Conservation (phyloP, 208 protist genomes). For the Trypanosoma conorhini region DNA sequence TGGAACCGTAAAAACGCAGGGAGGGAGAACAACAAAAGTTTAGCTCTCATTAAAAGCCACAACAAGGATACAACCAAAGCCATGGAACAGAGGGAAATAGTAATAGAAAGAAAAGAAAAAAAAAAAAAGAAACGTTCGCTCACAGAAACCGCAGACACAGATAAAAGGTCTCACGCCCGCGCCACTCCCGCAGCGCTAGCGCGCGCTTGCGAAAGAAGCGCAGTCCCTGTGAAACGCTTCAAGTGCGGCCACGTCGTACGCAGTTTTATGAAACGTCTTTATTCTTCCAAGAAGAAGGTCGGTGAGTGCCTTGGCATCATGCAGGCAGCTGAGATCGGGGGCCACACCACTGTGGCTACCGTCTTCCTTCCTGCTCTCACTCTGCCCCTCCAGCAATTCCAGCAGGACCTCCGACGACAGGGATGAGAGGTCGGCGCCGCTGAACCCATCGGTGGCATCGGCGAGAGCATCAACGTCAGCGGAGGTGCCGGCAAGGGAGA, state of each 20-base stretch:
- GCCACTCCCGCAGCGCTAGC: background rate
- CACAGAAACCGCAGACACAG: constrained; percentile 7
- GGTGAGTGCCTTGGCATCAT: constrained; percentile 39
- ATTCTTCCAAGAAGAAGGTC: constrained; percentile 38
- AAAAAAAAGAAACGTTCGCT: constrained; percentile 11
- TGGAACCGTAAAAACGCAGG: too few species aligned
- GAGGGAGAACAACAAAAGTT: too few species aligned
- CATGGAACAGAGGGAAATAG: constrained; percentile 4
- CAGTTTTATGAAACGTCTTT: constrained; percentile 44
- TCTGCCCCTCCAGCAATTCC: constrained; percentile 35
- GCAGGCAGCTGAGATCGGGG: constrained; percentile 21
- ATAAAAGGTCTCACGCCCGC: background rate
- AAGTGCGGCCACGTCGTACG: constrained; percentile 52
- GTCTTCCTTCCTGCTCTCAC: background rate
- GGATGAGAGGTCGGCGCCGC: constrained; percentile 76
- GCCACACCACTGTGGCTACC: background rate
- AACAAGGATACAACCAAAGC: background rate
- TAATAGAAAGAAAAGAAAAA: constrained; percentile 19
- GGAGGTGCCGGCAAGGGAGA: constrained; percentile 49
- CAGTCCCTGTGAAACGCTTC: constrained; percentile 48
- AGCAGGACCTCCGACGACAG: constrained; percentile 59
- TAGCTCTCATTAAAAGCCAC: too few species aligned
- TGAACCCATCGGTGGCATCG: constrained; percentile 70
- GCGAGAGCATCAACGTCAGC: constrained; percentile 49
- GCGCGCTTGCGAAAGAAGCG: constrained; percentile 8